Percentiles rank a stretch among this genome's conserved stretches.
Conservation (phyloP, 2,329 filamentous ascomycete genomes). For the Phaeoacremonium minimum region DNA sequence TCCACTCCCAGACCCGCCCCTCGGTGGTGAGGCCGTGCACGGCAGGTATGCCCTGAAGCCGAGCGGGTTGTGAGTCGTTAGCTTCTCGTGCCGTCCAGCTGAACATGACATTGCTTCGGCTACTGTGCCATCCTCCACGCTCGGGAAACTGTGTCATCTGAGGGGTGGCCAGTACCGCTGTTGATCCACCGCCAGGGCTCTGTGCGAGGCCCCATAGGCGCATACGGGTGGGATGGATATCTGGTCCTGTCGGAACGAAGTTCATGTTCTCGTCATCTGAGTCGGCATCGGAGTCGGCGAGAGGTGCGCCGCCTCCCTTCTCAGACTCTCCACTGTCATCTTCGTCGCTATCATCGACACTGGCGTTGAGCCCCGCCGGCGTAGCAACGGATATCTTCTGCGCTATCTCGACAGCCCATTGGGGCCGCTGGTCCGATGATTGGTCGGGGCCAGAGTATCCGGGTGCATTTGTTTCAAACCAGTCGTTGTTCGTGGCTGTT, state of each 20-base stretch:
- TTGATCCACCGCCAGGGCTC: conserved; percentile 47
- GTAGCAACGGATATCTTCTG: conserved; percentile 38
- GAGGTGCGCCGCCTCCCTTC: conserved; percentile 11
- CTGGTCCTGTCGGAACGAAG: conserved; percentile 26
- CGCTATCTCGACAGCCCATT: conserved; percentile 44
- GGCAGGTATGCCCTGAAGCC: background rate
- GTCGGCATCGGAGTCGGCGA: conserved; percentile 18
- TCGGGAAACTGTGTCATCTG: conserved; percentile 45
- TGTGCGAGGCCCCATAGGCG: conserved; percentile 49
- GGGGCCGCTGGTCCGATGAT: conserved; percentile 19
- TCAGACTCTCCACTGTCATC: conserved; percentile 20
- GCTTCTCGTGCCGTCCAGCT: conserved; percentile 18
- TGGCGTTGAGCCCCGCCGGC: conserved; percentile 38
- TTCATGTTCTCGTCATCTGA: conserved; percentile 25
- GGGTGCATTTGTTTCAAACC: conserved; percentile 48
- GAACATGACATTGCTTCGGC: conserved; percentile 32
- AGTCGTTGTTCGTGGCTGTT: conserved; percentile 43
- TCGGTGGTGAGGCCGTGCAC: conserved; percentile 41
- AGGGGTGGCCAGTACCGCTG: conserved; percentile 44
- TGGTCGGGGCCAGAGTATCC: conserved; percentile 14
- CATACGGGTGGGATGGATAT: conserved; percentile 44
- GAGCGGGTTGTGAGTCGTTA: conserved; percentile 23
- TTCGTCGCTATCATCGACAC: conserved; percentile 24
- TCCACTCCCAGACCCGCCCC: conserved; percentile 51
- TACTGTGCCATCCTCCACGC: conserved; percentile 29